phyloP scores from a whole-genome alignment of 2,329 filamentous ascomycete genomes.

The Colletotrichum chlorophyti region DNA sequence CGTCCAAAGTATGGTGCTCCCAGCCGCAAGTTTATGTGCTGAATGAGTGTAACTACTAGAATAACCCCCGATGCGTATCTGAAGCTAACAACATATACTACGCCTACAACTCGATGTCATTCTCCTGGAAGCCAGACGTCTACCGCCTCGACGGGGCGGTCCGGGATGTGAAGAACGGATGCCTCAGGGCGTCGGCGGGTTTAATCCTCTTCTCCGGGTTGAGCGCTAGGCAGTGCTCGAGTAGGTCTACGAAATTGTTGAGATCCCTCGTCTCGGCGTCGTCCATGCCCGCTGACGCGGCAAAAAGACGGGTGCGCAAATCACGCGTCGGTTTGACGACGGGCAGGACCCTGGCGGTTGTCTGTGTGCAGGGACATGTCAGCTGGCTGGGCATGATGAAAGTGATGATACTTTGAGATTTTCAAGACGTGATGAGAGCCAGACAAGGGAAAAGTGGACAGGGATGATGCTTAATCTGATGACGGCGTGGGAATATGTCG shows the following conservation, averaged over 20 bases:
- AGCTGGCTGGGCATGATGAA: constrained; percentile 15
- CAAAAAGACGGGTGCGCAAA: constrained; percentile 79
- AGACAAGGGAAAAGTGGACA: background rate
- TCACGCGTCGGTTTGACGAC: constrained; percentile 81
- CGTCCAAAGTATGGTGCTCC: no score
- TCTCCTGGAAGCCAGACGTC: background rate
- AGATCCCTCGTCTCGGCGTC: constrained; percentile 80
- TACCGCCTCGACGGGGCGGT: constrained; percentile 33
- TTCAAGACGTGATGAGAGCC: background rate
- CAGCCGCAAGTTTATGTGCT: no score
- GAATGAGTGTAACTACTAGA: no score
- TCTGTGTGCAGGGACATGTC: constrained; percentile 50
- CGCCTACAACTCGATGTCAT: background rate
- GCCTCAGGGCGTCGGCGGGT: constrained; percentile 83
- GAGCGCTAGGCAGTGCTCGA: constrained; percentile 86
- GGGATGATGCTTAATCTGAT: background rate
- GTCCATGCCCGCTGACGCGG: constrained; percentile 75
- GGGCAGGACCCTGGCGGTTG: constrained; percentile 70
- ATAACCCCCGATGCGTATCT: background rate
- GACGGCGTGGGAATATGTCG: background rate
- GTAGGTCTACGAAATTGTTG: constrained; percentile 81
- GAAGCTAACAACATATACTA: no score
- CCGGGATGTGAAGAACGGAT: constrained; percentile 78
- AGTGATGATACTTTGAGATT: background rate
- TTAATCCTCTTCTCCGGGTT: constrained; percentile 94